Evolutionary conservation across 495 filamentous ascomycete species (phyloP).

Genomic region (Aspergillus nanangensis): DNA sequence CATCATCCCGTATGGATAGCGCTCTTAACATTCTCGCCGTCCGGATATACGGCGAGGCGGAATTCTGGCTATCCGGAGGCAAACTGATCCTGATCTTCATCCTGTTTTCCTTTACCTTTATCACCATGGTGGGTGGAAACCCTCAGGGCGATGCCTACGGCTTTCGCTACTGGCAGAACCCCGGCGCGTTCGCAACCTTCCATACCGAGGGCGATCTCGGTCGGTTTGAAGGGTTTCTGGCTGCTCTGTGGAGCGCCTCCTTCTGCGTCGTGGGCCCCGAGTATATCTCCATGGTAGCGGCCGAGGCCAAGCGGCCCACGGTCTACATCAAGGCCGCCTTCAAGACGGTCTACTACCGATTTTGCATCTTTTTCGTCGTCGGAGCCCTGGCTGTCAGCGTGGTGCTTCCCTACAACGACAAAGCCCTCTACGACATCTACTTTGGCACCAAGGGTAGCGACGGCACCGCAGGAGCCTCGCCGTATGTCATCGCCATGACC

Average conservation of each 20-base stretch:
- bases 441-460: conserved; percentile 29
- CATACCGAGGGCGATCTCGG: conserved; percentile 57
- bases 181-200: conserved; percentile 36
- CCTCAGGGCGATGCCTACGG: conserved; percentile 65
- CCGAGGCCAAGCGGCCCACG: conserved; percentile 70
- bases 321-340: conserved; percentile 53
- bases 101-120: conserved; percentile 33
- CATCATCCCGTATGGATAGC: conserved; percentile 16
- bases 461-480: conserved; percentile 58
- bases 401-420: conserved; percentile 55
- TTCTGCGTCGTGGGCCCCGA: conserved; percentile 56
- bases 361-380: conserved; percentile 71
- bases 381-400: conserved; percentile 66
- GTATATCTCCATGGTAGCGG: conserved; percentile 77
- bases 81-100: conserved; percentile 66
- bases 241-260: conserved; percentile 51
- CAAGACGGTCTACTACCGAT: conserved; percentile 70
- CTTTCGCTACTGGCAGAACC: conserved; percentile 53
- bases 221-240: conserved; percentile 66
- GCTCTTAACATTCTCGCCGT: conserved; percentile 42
- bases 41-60: conserved; percentile 62
- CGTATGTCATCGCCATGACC: conserved; percentile 82
- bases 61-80: conserved; percentile 63
- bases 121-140: conserved; percentile 74
- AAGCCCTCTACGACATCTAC: conserved; percentile 34